phyloP scores from a whole-genome alignment of 305 asterid genomes.

The Euphrasia arctica region DNA sequence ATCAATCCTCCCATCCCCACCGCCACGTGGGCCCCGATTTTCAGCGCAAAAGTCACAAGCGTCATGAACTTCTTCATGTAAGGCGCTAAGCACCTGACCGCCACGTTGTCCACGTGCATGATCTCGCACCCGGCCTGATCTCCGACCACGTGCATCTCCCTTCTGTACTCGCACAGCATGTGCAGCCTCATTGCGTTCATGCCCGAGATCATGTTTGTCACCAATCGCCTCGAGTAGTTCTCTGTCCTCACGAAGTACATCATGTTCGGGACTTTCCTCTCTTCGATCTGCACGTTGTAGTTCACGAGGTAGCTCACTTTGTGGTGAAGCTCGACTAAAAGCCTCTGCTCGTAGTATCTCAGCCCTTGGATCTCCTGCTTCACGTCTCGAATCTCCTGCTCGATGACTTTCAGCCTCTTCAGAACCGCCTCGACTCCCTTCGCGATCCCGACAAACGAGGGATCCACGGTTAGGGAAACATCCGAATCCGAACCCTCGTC shows the following conservation, averaged over 20 bases:
- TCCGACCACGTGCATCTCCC: constrained; percentile 85
- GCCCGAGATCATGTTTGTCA: constrained; percentile 75
- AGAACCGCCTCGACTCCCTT: constrained; percentile 81
- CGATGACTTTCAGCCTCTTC: constrained; percentile 78
- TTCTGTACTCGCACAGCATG: constrained; percentile 69
- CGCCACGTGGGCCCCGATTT: constrained; percentile 91
- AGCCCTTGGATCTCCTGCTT: constrained; percentile 89
- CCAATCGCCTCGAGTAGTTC: constrained; percentile 74
- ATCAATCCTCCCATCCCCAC: constrained; percentile 92
- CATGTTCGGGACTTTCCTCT: constrained; percentile 84
- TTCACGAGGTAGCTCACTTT: constrained; percentile 79
- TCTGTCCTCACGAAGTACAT: constrained; percentile 69
- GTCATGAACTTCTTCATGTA: constrained; percentile 73
- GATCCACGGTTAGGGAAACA: constrained; percentile 44
- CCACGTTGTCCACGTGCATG: constrained; percentile 74
- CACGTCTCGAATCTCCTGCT: constrained; percentile 80
- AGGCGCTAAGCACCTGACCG: constrained; percentile 70
- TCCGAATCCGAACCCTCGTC: constrained; percentile 38
- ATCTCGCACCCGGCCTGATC: constrained; percentile 85
- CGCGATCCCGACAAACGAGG: constrained; percentile 74
- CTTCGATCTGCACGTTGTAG: constrained; percentile 67
- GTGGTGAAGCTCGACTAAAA: constrained; percentile 54
- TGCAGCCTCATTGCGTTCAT: constrained; percentile 72
- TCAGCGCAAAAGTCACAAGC: constrained; percentile 79
- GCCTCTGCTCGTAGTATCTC: constrained; percentile 83